Percentiles rank a stretch among this genome's conserved stretches.
These are phyloP conservation scores for Sclerotinia sclerotiorum DNA, from an alignment of 2,329 filamentous ascomycete genomes.

Conservation along the genomic window DNA sequence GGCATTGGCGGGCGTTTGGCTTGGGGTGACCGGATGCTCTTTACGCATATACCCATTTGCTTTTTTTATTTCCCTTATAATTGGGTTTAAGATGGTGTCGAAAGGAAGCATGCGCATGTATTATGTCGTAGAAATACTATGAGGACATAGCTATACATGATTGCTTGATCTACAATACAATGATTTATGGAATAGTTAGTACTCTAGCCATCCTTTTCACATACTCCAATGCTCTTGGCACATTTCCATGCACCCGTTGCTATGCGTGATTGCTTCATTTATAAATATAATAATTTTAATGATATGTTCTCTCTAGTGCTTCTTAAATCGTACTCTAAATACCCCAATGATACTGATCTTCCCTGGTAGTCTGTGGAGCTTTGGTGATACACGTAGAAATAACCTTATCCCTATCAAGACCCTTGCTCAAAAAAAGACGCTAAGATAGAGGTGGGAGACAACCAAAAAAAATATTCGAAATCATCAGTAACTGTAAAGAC, in stretches of 20 bases:
- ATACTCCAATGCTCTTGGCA: not conserved
- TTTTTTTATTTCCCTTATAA: slow-evolving; percentile 22
- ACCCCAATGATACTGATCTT: not conserved
- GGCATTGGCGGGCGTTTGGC: slow-evolving; percentile 21
- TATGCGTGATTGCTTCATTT: too few species aligned
- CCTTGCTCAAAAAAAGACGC: slow-evolving; percentile 6
- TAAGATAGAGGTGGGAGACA: slow-evolving; percentile 19
- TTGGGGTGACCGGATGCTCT: slow-evolving; percentile 24
- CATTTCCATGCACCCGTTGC: not conserved
- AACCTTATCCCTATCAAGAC: not conserved
- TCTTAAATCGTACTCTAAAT: too few species aligned
- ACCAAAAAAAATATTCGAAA: slow-evolving; percentile 3
- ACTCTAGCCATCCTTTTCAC: not conserved
- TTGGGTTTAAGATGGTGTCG: not conserved
- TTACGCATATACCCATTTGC: slow-evolving; percentile 32
- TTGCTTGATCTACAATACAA: not conserved
- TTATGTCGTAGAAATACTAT: not conserved
- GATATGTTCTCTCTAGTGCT: too few species aligned
- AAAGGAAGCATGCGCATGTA: not conserved
- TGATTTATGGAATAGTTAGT: not conserved
- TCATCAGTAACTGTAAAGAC: not conserved
- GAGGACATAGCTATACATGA: not conserved
- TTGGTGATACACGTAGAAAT: not conserved
- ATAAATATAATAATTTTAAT: not conserved
- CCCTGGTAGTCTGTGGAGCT: not conserved